Evolutionary conservation across 768 basidiomycete species (phyloP).

Genomic region (Epithele typhae): DNA sequence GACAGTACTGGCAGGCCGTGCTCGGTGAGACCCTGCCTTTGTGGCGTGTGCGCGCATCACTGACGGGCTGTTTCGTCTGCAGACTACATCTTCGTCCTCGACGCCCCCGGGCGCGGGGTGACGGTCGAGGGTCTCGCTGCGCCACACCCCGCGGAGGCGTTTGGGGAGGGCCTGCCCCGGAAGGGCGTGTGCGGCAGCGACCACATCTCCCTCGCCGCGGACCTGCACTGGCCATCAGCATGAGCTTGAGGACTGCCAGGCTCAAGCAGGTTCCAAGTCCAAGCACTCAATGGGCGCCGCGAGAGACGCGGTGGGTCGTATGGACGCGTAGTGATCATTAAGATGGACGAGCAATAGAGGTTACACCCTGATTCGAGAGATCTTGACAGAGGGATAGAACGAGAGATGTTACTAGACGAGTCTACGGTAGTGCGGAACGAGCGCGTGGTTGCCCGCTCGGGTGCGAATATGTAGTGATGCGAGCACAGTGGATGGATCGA

Average conservation of each 20-base stretch:
- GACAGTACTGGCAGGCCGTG: constrained; percentile 72
- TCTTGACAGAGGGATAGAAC: neutral
- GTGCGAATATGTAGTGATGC: constrained; percentile 2
- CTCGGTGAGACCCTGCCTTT: constrained; percentile 51
- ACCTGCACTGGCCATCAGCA: constrained; percentile 36
- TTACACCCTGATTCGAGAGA: constrained; percentile 11
- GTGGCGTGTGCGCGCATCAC: neutral
- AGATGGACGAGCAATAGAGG: constrained; percentile 8
- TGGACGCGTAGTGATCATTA: constrained; percentile 10
- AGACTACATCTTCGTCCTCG: constrained; percentile 90
- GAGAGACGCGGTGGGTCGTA: neutral
- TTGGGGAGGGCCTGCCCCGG: constrained; percentile 76
- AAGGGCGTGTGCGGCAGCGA: constrained; percentile 80
- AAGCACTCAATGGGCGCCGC: no score
- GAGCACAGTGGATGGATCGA: neutral
- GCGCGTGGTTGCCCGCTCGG: no score
- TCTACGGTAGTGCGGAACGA: constrained; percentile 6
- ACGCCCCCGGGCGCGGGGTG: constrained; percentile 32
- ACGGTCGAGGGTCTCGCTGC: constrained; percentile 52
- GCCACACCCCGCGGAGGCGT: constrained; percentile 52
- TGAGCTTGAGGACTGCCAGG: no score
- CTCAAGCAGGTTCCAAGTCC: no score
- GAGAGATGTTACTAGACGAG: constrained; percentile 15
- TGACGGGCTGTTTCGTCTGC: constrained; percentile 2
- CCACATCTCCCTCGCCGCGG: constrained; percentile 75